phyloP scores from a whole-genome alignment of 257 asterid species.

The Anisodus tanguticus region DNA sequence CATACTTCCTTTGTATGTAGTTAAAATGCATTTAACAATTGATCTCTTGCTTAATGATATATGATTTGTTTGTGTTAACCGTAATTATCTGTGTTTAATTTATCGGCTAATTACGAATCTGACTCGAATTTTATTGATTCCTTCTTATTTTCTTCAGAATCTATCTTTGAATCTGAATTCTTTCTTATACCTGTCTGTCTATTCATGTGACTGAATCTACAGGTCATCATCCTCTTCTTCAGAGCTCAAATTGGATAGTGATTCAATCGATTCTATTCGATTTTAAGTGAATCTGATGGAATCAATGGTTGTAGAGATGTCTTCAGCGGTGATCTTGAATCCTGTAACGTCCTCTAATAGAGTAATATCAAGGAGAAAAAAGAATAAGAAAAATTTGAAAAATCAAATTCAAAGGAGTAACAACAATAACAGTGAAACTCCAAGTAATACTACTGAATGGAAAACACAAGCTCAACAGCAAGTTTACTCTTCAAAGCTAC shows the following conservation, averaged over 20 bases:
- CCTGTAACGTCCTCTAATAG: slow-evolving; percentile 20
- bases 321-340: slow-evolving; percentile 26
- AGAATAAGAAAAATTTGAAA: slow-evolving; percentile 21
- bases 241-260: slow-evolving; percentile 9
- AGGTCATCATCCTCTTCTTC: background rate
- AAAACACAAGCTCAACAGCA: slow-evolving; percentile 79
- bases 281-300: slow-evolving; percentile 11
- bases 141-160: background rate
- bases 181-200: background rate
- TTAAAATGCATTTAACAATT: background rate
- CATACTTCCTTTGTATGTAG: background rate
- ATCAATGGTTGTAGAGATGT: slow-evolving; percentile 28
- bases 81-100: slow-evolving; percentile 7
- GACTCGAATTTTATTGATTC: slow-evolving; percentile 7
- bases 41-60: background rate
- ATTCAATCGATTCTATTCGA: background rate
- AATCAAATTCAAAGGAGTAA: background rate
- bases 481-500: slow-evolving; percentile 82
- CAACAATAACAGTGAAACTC: background rate
- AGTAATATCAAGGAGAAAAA: slow-evolving; percentile 27
- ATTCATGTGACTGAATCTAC: slow-evolving; percentile 31
- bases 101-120: slow-evolving; percentile 22
- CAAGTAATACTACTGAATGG: slow-evolving; percentile 44
- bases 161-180: slow-evolving; percentile 15
- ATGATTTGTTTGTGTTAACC: background rate